Evolutionary conservation across 2,329 filamentous ascomycete species (phyloP), one percentile per base, ranked within the genome.

Genomic region (Orbilia javanica): DNA sequence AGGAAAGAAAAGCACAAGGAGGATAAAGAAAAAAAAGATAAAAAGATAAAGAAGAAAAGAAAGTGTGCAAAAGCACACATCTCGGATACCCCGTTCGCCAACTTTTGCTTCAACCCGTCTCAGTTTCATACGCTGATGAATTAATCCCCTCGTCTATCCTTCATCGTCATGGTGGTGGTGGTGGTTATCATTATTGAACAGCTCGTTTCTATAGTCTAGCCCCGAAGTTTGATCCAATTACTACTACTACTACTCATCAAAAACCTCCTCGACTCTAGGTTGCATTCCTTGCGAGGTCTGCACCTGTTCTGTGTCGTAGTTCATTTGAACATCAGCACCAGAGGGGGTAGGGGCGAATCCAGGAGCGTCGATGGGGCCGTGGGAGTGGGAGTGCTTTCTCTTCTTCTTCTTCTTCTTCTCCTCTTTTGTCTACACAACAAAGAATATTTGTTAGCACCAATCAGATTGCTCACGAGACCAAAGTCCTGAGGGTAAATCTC

Each of bases 401-500:
- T 77, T 77, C 70, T 68, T 77, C 73, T 77, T 77, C 73, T 77
- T 77, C 60, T 77, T 77, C 66, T 77, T 77, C 27, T 77, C 73
- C 22, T 77, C 73, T 53, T 77, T 77, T 66, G 73, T 77, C 73
- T 77, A 55, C 6, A 20, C 4, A 0, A 29, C 3, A 31, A 22
- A 25, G 27, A 27, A 11, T 1, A 29, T 36, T 7, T 7, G 34
- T 63, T 69, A 44, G 44, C 53, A 20, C 31, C 36, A 3, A 29
- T 42, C 50, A 20, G 13, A 42, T 31, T 25, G 29, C 8, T 53
- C 46, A 29, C n/a, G n/a, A 42, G 31, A 34, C n/a, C 31, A 48
- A 42, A 50, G 29, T 25, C 18, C 25, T 29, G 4, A 42, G 13
- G 18, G 39, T 7, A 57, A 36, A 31, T 27, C 89, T 84, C 83